Percentiles rank a stretch among this genome's conserved stretches.
Conservation (phyloP, 352 stramenopile genomes). For the Pythium utonaiense region DNA sequence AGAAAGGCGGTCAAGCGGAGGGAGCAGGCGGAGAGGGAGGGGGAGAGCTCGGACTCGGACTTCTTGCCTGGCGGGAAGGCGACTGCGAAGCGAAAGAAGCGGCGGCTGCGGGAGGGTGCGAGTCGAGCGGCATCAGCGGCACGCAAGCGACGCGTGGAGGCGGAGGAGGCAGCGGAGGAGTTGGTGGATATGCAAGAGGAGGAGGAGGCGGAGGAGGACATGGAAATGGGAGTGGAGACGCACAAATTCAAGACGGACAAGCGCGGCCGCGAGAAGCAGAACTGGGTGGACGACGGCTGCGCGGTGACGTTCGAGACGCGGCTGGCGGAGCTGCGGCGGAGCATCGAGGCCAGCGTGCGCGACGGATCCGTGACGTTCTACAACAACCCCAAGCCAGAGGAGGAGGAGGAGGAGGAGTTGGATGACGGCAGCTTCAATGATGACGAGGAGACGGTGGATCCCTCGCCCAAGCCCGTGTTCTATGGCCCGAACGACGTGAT, state of each 20-base stretch:
- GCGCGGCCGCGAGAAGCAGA: conserved; percentile 19
- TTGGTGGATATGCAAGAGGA: conserved; percentile 3
- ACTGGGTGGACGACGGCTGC: conserved; percentile 30
- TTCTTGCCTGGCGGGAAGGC: conserved; percentile 5
- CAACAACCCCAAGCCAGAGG: conserved; percentile 9
- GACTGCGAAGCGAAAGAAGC: conserved; percentile 20
- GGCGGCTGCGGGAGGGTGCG: conserved; percentile 13
- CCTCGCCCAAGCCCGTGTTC: background rate
- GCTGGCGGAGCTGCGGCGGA: conserved; percentile 7
- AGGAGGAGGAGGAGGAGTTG: conserved; percentile 9
- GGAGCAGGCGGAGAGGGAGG: background rate
- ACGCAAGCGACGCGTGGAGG: conserved; percentile 1
- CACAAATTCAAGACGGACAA: conserved; percentile 11
- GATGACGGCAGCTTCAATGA: conserved; percentile 41
- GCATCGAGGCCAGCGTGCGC: conserved; percentile 7
- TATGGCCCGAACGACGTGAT: conserved; percentile 51
- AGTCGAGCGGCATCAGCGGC: background rate
- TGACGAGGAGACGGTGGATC: conserved; percentile 15
- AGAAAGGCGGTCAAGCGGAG: background rate
- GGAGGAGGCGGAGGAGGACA: background rate
- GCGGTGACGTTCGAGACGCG: conserved; percentile 19
- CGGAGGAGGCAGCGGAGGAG: background rate
- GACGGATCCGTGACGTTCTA: conserved; percentile 25
- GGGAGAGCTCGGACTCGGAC: conserved; percentile 14
- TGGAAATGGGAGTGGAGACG: background rate